phyloP scores from a whole-genome alignment of 495 filamentous ascomycete species.

The Penicillium cataractarum region DNA sequence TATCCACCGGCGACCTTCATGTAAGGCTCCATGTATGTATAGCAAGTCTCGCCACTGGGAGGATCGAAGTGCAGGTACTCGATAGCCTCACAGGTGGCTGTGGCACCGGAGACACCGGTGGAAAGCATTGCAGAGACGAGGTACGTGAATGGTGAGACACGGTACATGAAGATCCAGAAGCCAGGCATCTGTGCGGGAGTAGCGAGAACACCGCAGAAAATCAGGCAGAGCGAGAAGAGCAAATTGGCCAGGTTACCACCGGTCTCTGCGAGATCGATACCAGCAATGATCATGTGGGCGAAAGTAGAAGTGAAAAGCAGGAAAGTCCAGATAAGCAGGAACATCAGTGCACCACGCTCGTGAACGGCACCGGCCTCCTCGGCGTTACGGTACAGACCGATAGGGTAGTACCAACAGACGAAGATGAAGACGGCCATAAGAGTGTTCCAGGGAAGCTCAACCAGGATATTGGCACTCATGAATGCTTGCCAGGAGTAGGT shows the following conservation, averaged over 20 bases:
- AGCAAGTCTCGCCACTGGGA: slow-evolving; percentile 53
- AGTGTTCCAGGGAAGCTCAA: slow-evolving; percentile 75
- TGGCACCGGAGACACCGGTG: slow-evolving; percentile 60
- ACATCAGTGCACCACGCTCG: slow-evolving; percentile 61
- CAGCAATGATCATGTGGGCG: slow-evolving; percentile 66
- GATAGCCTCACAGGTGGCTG: slow-evolving; percentile 57
- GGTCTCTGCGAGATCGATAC: slow-evolving; percentile 63
- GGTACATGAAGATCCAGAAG: slow-evolving; percentile 89
- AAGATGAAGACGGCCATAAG: slow-evolving; percentile 66
- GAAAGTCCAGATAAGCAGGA: slow-evolving; percentile 58
- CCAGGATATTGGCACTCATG: slow-evolving; percentile 67
- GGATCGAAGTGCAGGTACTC: slow-evolving; percentile 62
- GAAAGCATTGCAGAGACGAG: slow-evolving; percentile 67
- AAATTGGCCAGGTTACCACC: slow-evolving; percentile 65
- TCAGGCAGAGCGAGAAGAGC: slow-evolving; percentile 62
- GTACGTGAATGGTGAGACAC: slow-evolving; percentile 74
- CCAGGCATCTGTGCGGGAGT: slow-evolving; percentile 60
- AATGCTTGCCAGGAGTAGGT: slow-evolving; percentile 79
- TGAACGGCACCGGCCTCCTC: slow-evolving; percentile 46
- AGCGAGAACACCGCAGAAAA: slow-evolving; percentile 72
- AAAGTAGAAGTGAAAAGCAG: slow-evolving; percentile 65
- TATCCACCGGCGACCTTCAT: slow-evolving; percentile 55
- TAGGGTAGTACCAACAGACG: slow-evolving; percentile 69
- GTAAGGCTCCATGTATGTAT: slow-evolving; percentile 58
- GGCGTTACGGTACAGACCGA: slow-evolving; percentile 64